Conservation (phyloP, 768 basidiomycete genomes). For the Butyriboletus loyo region DNA sequence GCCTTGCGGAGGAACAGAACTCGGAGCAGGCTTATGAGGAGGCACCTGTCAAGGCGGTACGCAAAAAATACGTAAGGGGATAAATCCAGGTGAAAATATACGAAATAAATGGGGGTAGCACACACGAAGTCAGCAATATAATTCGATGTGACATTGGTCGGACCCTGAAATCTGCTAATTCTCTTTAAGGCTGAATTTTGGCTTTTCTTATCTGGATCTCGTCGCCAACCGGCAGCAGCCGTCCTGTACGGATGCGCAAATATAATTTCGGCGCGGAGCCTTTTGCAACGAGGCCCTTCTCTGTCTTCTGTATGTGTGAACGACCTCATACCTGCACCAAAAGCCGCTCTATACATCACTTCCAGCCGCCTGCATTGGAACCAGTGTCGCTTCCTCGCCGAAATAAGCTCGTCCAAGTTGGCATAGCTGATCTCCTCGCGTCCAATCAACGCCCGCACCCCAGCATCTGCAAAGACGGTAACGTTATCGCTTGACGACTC, state of each 20-base stretch:
- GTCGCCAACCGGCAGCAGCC: constrained; percentile 30
- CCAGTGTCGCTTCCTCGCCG: not conserved
- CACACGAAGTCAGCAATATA: constrained; percentile 22
- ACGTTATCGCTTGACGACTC: not conserved
- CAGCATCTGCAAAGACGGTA: not conserved
- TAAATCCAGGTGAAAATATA: constrained; percentile 20
- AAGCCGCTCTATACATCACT: constrained; percentile 13
- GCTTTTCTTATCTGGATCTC: constrained; percentile 33
- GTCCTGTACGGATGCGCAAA: constrained; percentile 25
- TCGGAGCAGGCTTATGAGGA: constrained; percentile 34
- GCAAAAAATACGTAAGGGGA: constrained; percentile 34
- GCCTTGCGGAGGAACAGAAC: constrained; percentile 23
- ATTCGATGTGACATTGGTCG: constrained; percentile 28
- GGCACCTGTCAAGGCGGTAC: constrained; percentile 36
- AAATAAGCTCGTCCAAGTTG: not conserved
- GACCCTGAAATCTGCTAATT: constrained; percentile 33
- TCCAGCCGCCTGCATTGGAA: constrained; percentile 2
- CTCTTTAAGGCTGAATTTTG: constrained; percentile 31
- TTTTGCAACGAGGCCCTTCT: constrained; percentile 18
- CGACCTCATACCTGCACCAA: constrained; percentile 7
- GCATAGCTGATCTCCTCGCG: constrained; percentile 2
- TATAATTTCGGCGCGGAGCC: constrained; percentile 32
- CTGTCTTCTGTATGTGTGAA: constrained; percentile 19
- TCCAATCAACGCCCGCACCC: constrained; percentile 8
- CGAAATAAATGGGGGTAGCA: constrained; percentile 25